A percentile compares a stretch with the other conserved stretches of the same genome.
Evolutionary conservation across 73 alveolate species (phyloP).

Genomic region (Breviolum minutum): DNA sequence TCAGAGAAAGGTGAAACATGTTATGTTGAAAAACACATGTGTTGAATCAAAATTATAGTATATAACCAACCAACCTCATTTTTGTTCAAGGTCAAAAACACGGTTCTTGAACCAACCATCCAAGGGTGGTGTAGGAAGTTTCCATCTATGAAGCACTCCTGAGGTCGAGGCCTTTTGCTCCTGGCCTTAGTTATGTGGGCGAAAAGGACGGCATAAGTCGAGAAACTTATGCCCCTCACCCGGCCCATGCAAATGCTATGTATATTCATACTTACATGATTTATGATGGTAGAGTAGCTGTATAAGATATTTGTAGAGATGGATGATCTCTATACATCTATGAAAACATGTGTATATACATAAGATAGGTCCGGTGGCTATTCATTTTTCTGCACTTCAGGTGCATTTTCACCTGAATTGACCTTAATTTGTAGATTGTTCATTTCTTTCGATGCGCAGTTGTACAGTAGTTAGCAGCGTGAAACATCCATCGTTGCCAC

Average conservation of each 20-base stretch:
- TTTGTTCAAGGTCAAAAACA: too few species aligned
- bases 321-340: too few species aligned
- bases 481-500: too few species aligned
- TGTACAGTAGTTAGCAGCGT: not conserved
- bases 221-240: not conserved
- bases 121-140: too few species aligned
- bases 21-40: too few species aligned
- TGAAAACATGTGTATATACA: not conserved
- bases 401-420: not conserved
- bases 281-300: not conserved
- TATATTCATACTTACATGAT: not conserved
- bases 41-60: too few species aligned
- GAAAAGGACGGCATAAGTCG: not conserved
- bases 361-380: not conserved
- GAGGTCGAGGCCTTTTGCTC: conserved; percentile 39
- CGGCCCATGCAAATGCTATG: not conserved
- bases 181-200: conserved; percentile 60
- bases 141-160: too few species aligned
- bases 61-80: too few species aligned
- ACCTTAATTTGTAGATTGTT: not conserved
- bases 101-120: too few species aligned
- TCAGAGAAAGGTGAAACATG: too few species aligned
- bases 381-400: too few species aligned
- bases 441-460: not conserved
- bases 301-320: too few species aligned